Conservation (phyloP, 768 basidiomycete genomes). For the Serpula lacrymans region DNA sequence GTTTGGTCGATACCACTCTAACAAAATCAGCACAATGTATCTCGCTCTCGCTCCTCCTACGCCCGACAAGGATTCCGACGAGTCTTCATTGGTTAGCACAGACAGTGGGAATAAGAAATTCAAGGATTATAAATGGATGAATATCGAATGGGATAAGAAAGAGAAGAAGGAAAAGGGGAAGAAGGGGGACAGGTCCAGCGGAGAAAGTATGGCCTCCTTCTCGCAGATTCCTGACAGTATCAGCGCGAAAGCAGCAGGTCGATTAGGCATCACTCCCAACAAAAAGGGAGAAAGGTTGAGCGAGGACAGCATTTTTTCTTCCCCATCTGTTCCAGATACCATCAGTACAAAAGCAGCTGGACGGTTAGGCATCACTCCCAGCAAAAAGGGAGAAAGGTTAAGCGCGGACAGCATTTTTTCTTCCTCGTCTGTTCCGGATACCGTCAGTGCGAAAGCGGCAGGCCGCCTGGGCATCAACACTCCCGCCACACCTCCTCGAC, state of each 20-base stretch:
- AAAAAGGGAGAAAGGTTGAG: constrained; percentile 23
- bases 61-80: constrained; percentile 15
- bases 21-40: constrained; percentile 45
- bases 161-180: constrained; percentile 23
- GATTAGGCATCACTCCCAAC: constrained; percentile 12
- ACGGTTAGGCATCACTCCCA: constrained; percentile 31
- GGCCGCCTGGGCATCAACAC: constrained; percentile 6
- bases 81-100: constrained; percentile 19
- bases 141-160: constrained; percentile 34
- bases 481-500: constrained; percentile 7
- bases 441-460: constrained; percentile 34
- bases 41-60: constrained; percentile 54
- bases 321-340: constrained; percentile 22
- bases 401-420: constrained; percentile 19
- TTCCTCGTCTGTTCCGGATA: constrained; percentile 23
- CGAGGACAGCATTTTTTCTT: constrained; percentile 18
- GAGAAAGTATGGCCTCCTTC: constrained; percentile 11
- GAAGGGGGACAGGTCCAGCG: constrained; percentile 21
- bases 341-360: constrained; percentile 35
- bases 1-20: constrained; percentile 48
- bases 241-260: constrained; percentile 15
- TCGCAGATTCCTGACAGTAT: constrained; percentile 10
- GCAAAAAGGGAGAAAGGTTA: constrained; percentile 20
- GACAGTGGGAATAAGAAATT: constrained; percentile 28
- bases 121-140: constrained; percentile 34